Evolutionary conservation across 2,329 filamentous ascomycete genomes (phyloP), one percentile per base, ranked within the genome.

Genomic region (Coniosporium uncinatum): DNA sequence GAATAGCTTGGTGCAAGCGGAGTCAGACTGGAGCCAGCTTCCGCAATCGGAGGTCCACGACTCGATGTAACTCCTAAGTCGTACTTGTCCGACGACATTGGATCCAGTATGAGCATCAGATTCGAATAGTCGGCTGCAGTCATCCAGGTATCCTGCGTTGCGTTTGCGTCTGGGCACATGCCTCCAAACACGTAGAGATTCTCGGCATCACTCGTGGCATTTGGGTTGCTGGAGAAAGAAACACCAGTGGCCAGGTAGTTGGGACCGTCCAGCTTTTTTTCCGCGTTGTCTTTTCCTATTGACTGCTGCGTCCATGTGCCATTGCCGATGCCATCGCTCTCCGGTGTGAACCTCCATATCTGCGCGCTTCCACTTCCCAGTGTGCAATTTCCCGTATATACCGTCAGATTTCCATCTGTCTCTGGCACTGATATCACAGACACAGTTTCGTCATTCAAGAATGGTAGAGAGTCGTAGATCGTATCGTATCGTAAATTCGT

Each of bases 11-110:
- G 79, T 5, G 75, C 67, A 19, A 96, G 67, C 0, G 80, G 73
- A 1, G 90, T 95, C 39, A 95, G 76, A 1, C 82, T 84, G 63
- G 95, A 94, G 6, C 91, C 91, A 6, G 91, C 91, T 62, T 94
- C 88, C 2, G 88, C 75, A 34, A 90, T 76, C 0, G 87, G 85
- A 54, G 84, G 62, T 3, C 82, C 83, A 36, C 76, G 69, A 42
- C 67, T 69, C 4, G 71, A 62, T 1, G 71, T 69, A 3, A 73
- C 55, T 16, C 65, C 66, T 5, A 75, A 52, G 46, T 11, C 55
- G 41, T 33, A 55, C 45, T 37, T 14, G 3, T 11, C 16, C 19
- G 20, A 19, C 16, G 13, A 20, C 14, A 14, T 14, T 17, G 34
- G 70, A 1, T 74, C 60, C n/a, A 91, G 61, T 20, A 75, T 76